phyloP scores from a whole-genome alignment of 768 basidiomycete genomes.

The Lactifluus hygrophoroides region DNA sequence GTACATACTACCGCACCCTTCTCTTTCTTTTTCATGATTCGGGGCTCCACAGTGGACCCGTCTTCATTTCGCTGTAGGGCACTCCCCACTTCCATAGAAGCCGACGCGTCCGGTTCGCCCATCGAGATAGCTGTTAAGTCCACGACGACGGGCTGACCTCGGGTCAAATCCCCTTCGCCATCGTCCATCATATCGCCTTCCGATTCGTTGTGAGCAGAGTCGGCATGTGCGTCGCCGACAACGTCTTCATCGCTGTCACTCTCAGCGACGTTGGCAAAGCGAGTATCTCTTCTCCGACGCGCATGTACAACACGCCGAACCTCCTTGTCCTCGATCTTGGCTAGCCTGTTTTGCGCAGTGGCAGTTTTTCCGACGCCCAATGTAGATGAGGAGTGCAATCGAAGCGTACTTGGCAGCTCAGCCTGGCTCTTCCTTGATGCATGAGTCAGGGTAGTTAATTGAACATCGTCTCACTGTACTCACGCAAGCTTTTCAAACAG shows the following conservation, averaged over 20 bases:
- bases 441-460: constrained; percentile 19
- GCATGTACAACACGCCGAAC: constrained; percentile 46
- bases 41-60: constrained; percentile 46
- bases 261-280: constrained; percentile 4
- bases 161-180: not conserved
- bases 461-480: constrained; percentile 32
- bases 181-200: not conserved
- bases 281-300: constrained; percentile 39
- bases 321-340: constrained; percentile 51
- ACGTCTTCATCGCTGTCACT: constrained; percentile 5
- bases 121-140: not conserved
- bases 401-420: constrained; percentile 44
- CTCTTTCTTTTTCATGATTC: constrained; percentile 36
- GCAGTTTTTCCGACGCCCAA: constrained; percentile 65
- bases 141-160: constrained; percentile 6
- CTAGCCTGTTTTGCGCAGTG: constrained; percentile 53
- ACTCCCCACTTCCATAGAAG: constrained; percentile 40
- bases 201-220: not conserved
- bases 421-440: constrained; percentile 54
- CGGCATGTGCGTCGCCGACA: not conserved
- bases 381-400: constrained; percentile 72
- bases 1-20: constrained; percentile 38
- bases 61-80: constrained; percentile 60
- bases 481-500: constrained; percentile 81
- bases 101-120: constrained; percentile 22